Percentiles rank a stretch among this genome's conserved stretches.
These are phyloP conservation scores for Mallotus repandus DNA, from an alignment of 441 rosid genomes.

Conservation along the genomic window DNA sequence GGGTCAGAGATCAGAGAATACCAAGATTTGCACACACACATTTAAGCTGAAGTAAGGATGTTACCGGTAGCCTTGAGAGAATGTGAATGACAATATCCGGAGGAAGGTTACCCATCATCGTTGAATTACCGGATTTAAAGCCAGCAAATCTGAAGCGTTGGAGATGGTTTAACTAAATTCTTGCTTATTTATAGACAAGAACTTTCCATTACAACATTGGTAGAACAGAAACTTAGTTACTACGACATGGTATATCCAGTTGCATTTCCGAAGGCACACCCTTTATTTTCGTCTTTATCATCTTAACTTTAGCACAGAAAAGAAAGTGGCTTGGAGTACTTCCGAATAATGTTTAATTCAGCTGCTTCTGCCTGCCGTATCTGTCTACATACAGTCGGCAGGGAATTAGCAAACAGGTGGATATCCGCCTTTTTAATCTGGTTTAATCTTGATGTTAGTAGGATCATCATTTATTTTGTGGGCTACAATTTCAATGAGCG, in stretches of 20 bases:
- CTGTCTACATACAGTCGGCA: neutral
- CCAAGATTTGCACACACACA: conserved; percentile 3
- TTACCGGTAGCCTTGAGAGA: neutral
- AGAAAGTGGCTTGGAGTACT: neutral
- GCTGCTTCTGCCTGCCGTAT: neutral
- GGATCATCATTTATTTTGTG: neutral
- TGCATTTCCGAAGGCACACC: too few species aligned
- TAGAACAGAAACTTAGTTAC: neutral
- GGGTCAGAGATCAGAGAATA: neutral
- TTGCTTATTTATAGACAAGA: neutral
- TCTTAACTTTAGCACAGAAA: too few species aligned
- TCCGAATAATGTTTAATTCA: neutral
- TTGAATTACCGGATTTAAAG: too few species aligned
- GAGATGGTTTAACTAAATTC: too few species aligned
- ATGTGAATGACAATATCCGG: neutral
- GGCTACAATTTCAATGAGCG: too few species aligned
- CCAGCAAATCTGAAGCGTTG: too few species aligned
- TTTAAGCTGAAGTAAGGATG: neutral
- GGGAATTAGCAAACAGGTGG: too few species aligned
- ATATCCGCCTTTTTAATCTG: too few species aligned
- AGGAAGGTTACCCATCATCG: neutral
- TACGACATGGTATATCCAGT: too few species aligned
- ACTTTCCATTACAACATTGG: neutral
- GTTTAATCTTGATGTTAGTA: neutral
- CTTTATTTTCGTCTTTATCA: too few species aligned